Conservation (phyloP, 2,329 filamentous ascomycete genomes). For the Alternaria ventricosa region DNA sequence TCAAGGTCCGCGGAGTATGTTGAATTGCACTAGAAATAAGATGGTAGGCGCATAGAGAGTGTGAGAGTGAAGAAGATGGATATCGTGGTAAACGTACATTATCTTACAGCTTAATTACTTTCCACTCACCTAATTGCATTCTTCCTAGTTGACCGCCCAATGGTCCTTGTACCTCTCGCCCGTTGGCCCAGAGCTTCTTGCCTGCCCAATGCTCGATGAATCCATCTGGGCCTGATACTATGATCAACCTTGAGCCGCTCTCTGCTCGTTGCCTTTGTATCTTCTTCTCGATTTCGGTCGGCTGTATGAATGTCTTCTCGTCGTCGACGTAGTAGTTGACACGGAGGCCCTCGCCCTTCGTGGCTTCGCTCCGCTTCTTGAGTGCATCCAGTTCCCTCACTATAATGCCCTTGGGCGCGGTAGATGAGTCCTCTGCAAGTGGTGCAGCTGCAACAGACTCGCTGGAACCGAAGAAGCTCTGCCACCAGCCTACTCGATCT, state of each 20-base stretch:
- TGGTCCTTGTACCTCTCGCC: slow-evolving; percentile 75
- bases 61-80: background rate
- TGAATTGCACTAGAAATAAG: background rate
- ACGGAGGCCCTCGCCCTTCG: slow-evolving; percentile 35
- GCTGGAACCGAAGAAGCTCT: slow-evolving; percentile 30
- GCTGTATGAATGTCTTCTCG: slow-evolving; percentile 69
- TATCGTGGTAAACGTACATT: slow-evolving; percentile 18
- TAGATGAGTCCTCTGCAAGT: slow-evolving; percentile 3
- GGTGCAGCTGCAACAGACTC: slow-evolving; percentile 11
- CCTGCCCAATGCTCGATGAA: slow-evolving; percentile 85
- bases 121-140: slow-evolving; percentile 65
- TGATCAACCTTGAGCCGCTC: slow-evolving; percentile 68
- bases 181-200: slow-evolving; percentile 75
- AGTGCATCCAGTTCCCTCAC: slow-evolving; percentile 15
- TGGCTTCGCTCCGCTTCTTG: slow-evolving; percentile 17
- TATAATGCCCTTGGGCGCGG: slow-evolving; percentile 46
- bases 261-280: slow-evolving; percentile 25
- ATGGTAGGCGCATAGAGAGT: background rate
- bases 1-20: background rate
- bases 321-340: slow-evolving; percentile 85
- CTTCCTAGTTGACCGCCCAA: slow-evolving; percentile 71
- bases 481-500: slow-evolving; percentile 34
- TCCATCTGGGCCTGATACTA: slow-evolving; percentile 89
- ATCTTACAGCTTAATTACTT: slow-evolving; percentile 63
- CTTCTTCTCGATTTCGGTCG: slow-evolving; percentile 44